Base-by-base conservation (phyloP, 371 early-diverging fungal species). In the Capillidium heterosporum region DNA sequence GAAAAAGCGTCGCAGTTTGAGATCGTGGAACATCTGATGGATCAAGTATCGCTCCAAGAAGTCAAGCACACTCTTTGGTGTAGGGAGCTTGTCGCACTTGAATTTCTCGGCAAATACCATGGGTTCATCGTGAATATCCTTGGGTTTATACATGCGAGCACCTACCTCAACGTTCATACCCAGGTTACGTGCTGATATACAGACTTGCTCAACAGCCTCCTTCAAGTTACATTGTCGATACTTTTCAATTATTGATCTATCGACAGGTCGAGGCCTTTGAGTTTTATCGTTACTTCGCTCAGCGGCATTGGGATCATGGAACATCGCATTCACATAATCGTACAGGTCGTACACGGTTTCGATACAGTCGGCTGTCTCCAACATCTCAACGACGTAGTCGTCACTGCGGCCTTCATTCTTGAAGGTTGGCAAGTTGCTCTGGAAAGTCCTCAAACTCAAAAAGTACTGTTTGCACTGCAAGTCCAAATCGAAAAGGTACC, bases 401-500 rank as follows among this genome's bases (percentile, higher is more conserved):
- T 81, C 78, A 2, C 21, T 13, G 5, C 53, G 11, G n/a, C 26
- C 26, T 35, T 53, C 53, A 21, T 31, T 39, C 26, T 53, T 29
- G 29, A 35, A 17, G 11, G 11, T 39, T 13, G 19, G 8, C 7
- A 35, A 24, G 17, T 31, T 53, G n/a, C 35, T 35, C 23, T 31
- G 17, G 32, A 53, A 53, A 8, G 17, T 40, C 17, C 13, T 24
- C 19, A 53, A 7, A 7, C 13, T 11, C 4, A 19, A 21, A 23
- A n/a, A 11, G 57, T 90, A 75, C 1, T 78, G 72, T 21, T 82
- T 80, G 64, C 77, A 91, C 62, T 84, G 80, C 60, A 73, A 68
- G 58, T 91, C 90, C 49, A 81, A 67, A 64, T 95, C 95, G 59
- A 81, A 85, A 47, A 94, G 84, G 49, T 73, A 71, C 95, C 95